A percentile compares a stretch with the other conserved stretches of the same genome.
Conservation (phyloP, 192 early-diverging fungal genomes). For the Endogone sp. region DNA sequence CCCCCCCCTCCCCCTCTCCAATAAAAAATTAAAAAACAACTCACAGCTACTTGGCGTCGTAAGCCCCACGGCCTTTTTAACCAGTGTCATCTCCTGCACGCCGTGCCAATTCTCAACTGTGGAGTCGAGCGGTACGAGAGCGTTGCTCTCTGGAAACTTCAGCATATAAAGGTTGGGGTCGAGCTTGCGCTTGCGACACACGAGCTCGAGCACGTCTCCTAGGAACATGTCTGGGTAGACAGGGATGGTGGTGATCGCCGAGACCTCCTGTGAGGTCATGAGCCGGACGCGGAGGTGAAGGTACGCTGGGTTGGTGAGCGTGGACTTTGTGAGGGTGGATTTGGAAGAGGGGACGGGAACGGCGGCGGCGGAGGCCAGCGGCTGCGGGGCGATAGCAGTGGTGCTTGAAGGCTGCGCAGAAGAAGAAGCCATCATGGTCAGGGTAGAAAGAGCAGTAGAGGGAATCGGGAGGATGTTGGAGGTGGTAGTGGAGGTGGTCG, state of each 20-base stretch:
- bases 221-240: conserved; percentile 69
- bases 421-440: not conserved
- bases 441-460: not conserved
- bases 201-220: conserved; percentile 72
- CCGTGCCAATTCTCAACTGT: conserved; percentile 63
- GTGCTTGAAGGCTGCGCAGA: not conserved
- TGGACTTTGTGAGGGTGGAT: conserved; percentile 30
- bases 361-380: conserved; percentile 21
- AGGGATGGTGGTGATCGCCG: conserved; percentile 88
- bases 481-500: not conserved
- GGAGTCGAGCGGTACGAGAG: conserved; percentile 75
- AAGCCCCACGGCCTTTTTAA: conserved; percentile 50
- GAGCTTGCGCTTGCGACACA: conserved; percentile 88
- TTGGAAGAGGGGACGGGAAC: conserved; percentile 34
- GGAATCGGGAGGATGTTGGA: conserved; percentile 1
- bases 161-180: conserved; percentile 83
- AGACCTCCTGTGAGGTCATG: conserved; percentile 62
- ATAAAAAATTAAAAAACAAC: conserved; percentile 3
- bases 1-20: not conserved
- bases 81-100: conserved; percentile 64
- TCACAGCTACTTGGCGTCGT: conserved; percentile 20
- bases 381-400: too few relatives aligned
- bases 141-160: conserved; percentile 71
- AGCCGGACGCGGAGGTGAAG: conserved; percentile 52
- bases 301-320: conserved; percentile 28